Evolutionary conservation across 345 rosid genomes (phyloP).

Genomic region (Acer negundo): DNA sequence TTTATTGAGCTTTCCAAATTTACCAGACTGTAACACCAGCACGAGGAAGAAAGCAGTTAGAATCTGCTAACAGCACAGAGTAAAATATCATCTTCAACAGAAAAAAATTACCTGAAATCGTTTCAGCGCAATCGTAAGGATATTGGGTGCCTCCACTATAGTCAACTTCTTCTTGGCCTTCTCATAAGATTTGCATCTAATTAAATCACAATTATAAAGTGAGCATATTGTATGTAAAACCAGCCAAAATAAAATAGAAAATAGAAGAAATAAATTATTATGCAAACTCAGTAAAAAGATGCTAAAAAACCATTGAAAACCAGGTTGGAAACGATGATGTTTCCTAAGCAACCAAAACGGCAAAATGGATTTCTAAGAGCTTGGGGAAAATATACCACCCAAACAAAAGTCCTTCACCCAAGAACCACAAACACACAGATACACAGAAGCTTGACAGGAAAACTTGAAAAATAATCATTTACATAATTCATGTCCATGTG

Average conservation of each 20-base stretch:
- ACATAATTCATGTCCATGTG: not conserved
- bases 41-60: slow-evolving; percentile 22
- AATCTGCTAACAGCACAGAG: slow-evolving; percentile 19
- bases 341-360: slow-evolving; percentile 1
- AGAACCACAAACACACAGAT: not conserved
- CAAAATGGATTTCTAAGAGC: not conserved
- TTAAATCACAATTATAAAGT: slow-evolving; percentile 8
- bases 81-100: not conserved
- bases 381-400: not conserved
- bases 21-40: slow-evolving; percentile 71
- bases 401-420: not conserved
- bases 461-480: not conserved
- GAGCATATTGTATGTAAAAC: not conserved
- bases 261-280: not conserved
- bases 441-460: not conserved
- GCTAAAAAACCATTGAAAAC: not conserved
- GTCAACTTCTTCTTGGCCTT: slow-evolving; percentile 91
- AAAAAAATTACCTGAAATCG: slow-evolving; percentile 74
- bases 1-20: slow-evolving; percentile 94
- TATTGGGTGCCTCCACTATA: slow-evolving; percentile 84
- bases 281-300: not conserved
- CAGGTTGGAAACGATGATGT: not conserved
- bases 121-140: slow-evolving; percentile 95
- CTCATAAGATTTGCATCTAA: slow-evolving; percentile 86
- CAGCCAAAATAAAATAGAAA: slow-evolving; percentile 14